phyloP scores from a whole-genome alignment of 352 stramenopile species.

The Globisporangium paroecandrum region DNA sequence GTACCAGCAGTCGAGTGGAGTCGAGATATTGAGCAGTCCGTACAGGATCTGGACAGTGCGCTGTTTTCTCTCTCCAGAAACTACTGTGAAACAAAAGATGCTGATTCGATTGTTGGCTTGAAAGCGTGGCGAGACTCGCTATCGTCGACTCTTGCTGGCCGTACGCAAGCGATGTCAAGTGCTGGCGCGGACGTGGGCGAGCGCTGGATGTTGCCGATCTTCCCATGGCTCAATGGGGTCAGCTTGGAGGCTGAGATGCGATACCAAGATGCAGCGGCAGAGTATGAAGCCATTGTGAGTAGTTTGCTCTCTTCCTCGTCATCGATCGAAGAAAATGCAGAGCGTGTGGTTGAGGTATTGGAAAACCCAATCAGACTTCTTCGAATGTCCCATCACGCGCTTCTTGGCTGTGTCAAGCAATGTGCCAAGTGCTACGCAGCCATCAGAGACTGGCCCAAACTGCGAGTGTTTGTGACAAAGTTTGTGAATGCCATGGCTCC shows the following conservation, averaged over 20 bases:
- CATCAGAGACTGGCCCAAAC: constrained; percentile 40
- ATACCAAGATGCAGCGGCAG: constrained; percentile 58
- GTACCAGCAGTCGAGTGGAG: constrained; percentile 15
- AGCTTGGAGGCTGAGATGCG: constrained; percentile 49
- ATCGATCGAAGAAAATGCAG: background rate
- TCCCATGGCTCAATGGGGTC: constrained; percentile 39
- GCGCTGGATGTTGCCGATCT: constrained; percentile 24
- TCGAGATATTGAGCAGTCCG: constrained; percentile 28
- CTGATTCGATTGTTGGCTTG: constrained; percentile 47
- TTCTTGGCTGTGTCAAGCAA: constrained; percentile 47
- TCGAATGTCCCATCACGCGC: constrained; percentile 30
- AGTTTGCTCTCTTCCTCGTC: background rate
- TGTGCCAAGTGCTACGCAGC: constrained; percentile 45
- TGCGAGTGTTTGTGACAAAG: constrained; percentile 27
- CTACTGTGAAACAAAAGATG: constrained; percentile 50
- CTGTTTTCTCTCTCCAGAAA: constrained; percentile 42
- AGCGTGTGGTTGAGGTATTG: constrained; percentile 23
- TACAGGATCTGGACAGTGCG: constrained; percentile 43
- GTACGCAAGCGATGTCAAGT: constrained; percentile 15
- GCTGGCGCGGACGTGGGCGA: constrained; percentile 13
- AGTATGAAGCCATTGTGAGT: constrained; percentile 40
- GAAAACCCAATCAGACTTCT: constrained; percentile 28
- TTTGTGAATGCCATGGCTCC: constrained; percentile 27
- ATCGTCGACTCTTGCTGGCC: constrained; percentile 25
- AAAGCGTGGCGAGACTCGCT: constrained; percentile 37